Base-by-base conservation (phyloP, 345 rosid species). In the Arabidopsis arenosa region DNA sequence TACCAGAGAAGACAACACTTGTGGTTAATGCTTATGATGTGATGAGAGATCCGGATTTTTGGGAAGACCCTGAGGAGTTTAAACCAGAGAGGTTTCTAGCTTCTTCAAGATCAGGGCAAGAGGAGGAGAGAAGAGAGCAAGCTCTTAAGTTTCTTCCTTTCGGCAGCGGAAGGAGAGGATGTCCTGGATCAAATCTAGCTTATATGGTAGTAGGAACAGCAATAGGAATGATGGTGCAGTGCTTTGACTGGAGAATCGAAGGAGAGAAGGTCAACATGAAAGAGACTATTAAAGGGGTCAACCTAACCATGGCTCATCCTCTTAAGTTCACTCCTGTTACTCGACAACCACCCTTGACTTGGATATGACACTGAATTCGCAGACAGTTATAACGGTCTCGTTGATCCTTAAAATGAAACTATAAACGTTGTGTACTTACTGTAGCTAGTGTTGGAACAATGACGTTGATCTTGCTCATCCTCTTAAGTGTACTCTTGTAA, bases 121-220 rank as follows among this genome's bases (percentile, higher is more conserved):
- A 75, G 41, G 23, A 63, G 17, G 75, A 78, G 39, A 84, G 30
- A 28, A 28, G 86, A 60, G 89, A 87, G 9, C 80, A 54, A 51
- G 68, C 79, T 76, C 86, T 81, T 59, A 84, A 85, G 17, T 41
- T 82, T 14, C 2, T 89, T 71, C 90, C 92, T 1, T 89, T 89
- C 2, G 95, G 90, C 14, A 84, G 85, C 37, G 90, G 90, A 49
- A 81, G 87, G 78, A 84, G 89, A 79, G 82, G 84, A 3, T 87
- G 90, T 63, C 96, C 90, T 4, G 89, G 90, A 63, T 78, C 77
- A 6, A 58, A 86, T 23, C 44, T 86, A 17, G 89, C 89, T 44
- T 63, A 43, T 14, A 45, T 28, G 4, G 8, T 63, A 5, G 7
- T 63, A 3, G 68, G 37, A 44, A 63, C 14, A 1, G 21, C 26